A percentile compares a stretch with the other conserved stretches of the same genome.
Evolutionary conservation across 495 filamentous ascomycete species (phyloP).

Genomic region (Penicillium odoratum): DNA sequence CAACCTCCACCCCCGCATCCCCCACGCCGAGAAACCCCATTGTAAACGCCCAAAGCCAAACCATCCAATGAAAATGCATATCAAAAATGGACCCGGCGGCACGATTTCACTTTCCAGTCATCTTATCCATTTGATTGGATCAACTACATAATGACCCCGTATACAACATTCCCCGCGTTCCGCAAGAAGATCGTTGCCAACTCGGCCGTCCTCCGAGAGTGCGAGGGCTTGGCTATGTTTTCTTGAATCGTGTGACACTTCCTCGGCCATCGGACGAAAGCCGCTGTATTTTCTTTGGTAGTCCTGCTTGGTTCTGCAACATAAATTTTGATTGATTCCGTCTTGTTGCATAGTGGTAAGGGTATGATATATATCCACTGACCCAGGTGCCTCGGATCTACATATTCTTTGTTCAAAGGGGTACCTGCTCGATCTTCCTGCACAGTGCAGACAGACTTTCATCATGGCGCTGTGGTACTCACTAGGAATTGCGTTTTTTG

Average conservation of each 20-base stretch:
- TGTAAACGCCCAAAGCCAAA: neutral
- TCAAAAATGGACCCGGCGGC: neutral
- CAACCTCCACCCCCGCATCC: slow-evolving; percentile 17
- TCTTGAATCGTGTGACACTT: slow-evolving; percentile 11
- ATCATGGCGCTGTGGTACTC: slow-evolving; percentile 45
- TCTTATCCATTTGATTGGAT: neutral
- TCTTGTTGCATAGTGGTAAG: neutral
- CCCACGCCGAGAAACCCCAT: slow-evolving; percentile 5
- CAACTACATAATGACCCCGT: neutral
- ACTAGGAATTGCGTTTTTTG: slow-evolving; percentile 52
- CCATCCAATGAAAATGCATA: neutral
- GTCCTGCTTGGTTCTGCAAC: neutral
- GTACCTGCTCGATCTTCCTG: neutral
- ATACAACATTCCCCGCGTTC: slow-evolving; percentile 17
- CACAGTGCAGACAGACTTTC: slow-evolving; percentile 2
- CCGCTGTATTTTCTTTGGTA: slow-evolving; percentile 7
- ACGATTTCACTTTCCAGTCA: neutral
- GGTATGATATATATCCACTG: neutral
- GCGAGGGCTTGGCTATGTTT: slow-evolving; percentile 2
- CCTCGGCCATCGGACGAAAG: slow-evolving; percentile 27
- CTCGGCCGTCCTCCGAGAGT: slow-evolving; percentile 37
- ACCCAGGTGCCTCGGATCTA: neutral
- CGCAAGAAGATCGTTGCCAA: slow-evolving; percentile 19
- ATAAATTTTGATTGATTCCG: neutral
- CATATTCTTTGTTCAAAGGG: neutral